These are phyloP conservation scores for Dianthus caryophyllus DNA, from an alignment of 148 eudicot species.

Conservation along the genomic window DNA sequence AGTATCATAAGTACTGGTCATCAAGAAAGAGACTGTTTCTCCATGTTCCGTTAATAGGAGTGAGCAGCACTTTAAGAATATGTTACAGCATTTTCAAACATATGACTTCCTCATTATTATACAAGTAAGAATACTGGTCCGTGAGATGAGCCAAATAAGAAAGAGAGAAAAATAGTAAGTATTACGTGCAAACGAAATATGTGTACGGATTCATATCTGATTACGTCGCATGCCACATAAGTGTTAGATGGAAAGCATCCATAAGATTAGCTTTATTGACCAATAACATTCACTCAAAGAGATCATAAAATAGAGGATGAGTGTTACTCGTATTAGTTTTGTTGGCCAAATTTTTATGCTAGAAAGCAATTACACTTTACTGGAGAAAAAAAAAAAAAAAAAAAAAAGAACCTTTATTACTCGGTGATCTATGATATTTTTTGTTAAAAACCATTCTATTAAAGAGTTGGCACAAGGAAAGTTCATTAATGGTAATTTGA, in stretches of 20 bases:
- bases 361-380: too few species aligned
- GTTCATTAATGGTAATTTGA: too few species aligned
- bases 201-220: not conserved
- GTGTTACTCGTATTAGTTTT: not conserved
- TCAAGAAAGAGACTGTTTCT: not conserved
- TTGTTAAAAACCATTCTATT: too few species aligned
- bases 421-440: too few species aligned
- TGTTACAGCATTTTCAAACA: not conserved
- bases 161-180: not conserved
- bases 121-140: not conserved
- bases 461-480: too few species aligned
- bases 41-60: not conserved
- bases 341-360: too few species aligned
- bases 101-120: not conserved
- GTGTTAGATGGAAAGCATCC: not conserved
- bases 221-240: not conserved
- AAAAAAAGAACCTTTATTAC: too few species aligned
- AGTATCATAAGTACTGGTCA: not conserved
- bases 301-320: too few species aligned
- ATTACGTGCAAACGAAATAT: not conserved
- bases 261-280: not conserved
- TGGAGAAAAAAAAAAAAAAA: too few species aligned
- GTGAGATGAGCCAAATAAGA: not conserved
- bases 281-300: too few species aligned
- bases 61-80: not conserved